Evolutionary conservation across 352 stramenopile genomes (phyloP).

Genomic region (Globisporangium paddicum): DNA sequence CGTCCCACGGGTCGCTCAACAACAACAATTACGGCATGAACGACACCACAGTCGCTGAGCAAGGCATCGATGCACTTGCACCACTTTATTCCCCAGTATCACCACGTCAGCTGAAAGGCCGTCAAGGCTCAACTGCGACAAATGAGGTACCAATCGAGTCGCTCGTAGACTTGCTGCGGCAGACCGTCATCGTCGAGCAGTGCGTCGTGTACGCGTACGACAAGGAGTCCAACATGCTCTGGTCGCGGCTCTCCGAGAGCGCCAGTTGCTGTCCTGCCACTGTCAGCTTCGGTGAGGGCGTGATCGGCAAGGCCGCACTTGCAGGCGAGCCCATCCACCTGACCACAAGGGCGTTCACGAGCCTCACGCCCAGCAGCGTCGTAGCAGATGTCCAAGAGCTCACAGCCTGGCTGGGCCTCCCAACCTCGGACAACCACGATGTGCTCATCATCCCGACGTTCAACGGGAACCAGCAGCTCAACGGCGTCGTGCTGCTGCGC

Average conservation of each 20-base stretch:
- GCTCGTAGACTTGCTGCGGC: conserved; percentile 49
- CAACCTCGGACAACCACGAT: conserved; percentile 25
- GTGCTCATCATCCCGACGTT: conserved; percentile 53
- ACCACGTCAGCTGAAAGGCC: neutral
- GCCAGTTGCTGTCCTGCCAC: conserved; percentile 23
- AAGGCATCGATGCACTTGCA: neutral
- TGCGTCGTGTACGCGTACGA: conserved; percentile 62
- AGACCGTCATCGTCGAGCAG: conserved; percentile 41
- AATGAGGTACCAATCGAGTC: conserved; percentile 29
- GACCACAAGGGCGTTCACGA: conserved; percentile 16
- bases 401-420: conserved; percentile 7
- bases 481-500: conserved; percentile 56
- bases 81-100: neutral
- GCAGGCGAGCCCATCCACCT: conserved; percentile 21
- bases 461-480: conserved; percentile 35
- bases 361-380: conserved; percentile 2
- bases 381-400: conserved; percentile 13
- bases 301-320: conserved; percentile 40
- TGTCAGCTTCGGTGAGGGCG: conserved; percentile 43
- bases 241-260: conserved; percentile 32
- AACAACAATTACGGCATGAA: neutral
- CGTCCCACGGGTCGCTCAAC: neutral
- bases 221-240: conserved; percentile 44
- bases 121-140: conserved; percentile 6
- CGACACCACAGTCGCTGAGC: neutral